A percentile compares a stretch with the other conserved stretches of the same genome.
Conservation (phyloP, 2,329 filamentous ascomycete species). For the Curvularia spicifera region DNA sequence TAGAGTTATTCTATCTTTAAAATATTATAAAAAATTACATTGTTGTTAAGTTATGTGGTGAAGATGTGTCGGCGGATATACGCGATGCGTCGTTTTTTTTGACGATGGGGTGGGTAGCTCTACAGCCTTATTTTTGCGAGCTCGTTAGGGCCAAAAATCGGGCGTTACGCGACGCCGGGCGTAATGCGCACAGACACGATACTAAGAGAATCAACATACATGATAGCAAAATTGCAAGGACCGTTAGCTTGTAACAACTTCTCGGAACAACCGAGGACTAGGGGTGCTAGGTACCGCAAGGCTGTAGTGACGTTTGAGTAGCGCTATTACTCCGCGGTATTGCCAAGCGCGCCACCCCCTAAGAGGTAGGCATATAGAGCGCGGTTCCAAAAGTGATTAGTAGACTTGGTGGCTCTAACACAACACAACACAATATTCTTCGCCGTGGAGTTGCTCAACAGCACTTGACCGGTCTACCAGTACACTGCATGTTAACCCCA, state of each 20-base stretch:
- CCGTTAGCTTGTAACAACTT: not conserved
- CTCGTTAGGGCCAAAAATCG: not conserved
- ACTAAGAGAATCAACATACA: not conserved
- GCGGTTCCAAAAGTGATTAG: not conserved
- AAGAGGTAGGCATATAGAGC: not conserved
- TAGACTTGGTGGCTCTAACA: not conserved
- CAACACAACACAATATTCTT: not conserved
- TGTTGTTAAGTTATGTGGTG: too few relatives aligned
- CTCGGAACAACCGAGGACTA: conserved; percentile 2
- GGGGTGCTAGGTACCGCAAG: not conserved
- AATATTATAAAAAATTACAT: too few relatives aligned
- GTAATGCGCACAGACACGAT: not conserved
- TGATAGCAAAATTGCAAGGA: conserved; percentile 1
- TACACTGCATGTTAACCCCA: conserved; percentile 1
- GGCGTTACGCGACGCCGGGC: not conserved
- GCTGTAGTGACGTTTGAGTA: not conserved
- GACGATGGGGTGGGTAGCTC: too few relatives aligned
- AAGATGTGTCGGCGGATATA: too few relatives aligned
- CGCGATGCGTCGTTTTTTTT: too few relatives aligned
- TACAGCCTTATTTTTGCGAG: not conserved
- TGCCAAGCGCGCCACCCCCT: conserved; percentile 1
- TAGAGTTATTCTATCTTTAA: too few relatives aligned
- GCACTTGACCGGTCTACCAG: conserved; percentile 1
- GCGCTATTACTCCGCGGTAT: not conserved
- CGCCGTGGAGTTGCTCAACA: not conserved